Evolutionary conservation across 805 yeast genomes (phyloP).

Genomic region (Kuraishia borneana): DNA sequence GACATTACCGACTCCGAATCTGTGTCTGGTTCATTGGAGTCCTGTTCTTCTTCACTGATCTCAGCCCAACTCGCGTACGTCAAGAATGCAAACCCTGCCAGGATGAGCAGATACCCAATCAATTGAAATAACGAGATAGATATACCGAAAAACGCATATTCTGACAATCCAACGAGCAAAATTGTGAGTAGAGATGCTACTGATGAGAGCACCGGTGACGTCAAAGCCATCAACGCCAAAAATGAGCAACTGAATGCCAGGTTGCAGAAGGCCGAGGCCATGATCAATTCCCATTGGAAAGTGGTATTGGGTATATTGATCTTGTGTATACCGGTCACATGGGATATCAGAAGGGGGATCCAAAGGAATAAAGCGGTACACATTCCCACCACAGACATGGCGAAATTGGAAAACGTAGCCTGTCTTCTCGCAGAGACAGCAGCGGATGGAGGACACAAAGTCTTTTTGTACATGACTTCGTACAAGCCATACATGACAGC

Average conservation of each 20-base stretch:
- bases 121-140: slow-evolving; percentile 44
- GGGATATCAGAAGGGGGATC: slow-evolving; percentile 33
- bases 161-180: slow-evolving; percentile 66
- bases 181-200: slow-evolving; percentile 57
- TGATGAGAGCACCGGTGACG: slow-evolving; percentile 75
- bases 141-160: slow-evolving; percentile 57
- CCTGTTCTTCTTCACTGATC: slow-evolving; percentile 29
- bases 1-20: slow-evolving; percentile 18
- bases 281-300: slow-evolving; percentile 30
- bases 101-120: slow-evolving; percentile 58
- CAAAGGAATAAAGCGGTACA: slow-evolving; percentile 41
- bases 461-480: slow-evolving; percentile 72
- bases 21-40: slow-evolving; percentile 20
- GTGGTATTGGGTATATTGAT: slow-evolving; percentile 40
- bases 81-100: slow-evolving; percentile 57
- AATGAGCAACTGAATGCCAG: slow-evolving; percentile 62
- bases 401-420: slow-evolving; percentile 69
- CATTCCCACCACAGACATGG: slow-evolving; percentile 58
- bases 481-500: slow-evolving; percentile 73
- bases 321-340: slow-evolving; percentile 42
- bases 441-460: slow-evolving; percentile 62
- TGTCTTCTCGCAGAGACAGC: slow-evolving; percentile 54
- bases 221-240: slow-evolving; percentile 67
- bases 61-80: slow-evolving; percentile 59
- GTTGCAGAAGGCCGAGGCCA: slow-evolving; percentile 49